phyloP scores from a whole-genome alignment of 129 eudicot species.

The Escallonia rubra region DNA sequence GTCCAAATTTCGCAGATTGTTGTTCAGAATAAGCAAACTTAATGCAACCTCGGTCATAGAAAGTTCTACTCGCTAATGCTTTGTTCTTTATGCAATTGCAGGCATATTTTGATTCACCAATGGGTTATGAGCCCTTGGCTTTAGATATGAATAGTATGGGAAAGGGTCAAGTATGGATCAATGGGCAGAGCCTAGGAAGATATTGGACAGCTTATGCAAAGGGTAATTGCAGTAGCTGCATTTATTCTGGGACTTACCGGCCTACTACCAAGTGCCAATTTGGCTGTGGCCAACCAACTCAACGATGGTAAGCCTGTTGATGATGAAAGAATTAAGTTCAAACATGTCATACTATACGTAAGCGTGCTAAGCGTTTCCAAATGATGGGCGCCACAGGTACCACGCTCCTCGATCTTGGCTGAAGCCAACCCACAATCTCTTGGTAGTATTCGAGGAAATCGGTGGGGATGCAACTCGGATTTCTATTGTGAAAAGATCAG shows the following conservation, averaged over 20 bases:
- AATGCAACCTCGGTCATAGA: too few relatives aligned
- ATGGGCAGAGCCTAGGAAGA: constrained; percentile 88
- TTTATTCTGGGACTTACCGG: constrained; percentile 58
- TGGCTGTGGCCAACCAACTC: constrained; percentile 88
- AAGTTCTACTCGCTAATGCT: neutral
- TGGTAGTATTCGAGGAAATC: constrained; percentile 73
- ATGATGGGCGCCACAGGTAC: constrained; percentile 43
- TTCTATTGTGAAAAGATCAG: constrained; percentile 54
- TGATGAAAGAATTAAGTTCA: neutral
- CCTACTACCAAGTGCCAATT: constrained; percentile 56
- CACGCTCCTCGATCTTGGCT: constrained; percentile 91
- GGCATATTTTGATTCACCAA: constrained; percentile 81
- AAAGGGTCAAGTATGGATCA: constrained; percentile 90
- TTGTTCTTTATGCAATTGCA: constrained; percentile 13
- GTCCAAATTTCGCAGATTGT: too few relatives aligned
- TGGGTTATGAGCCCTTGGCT: constrained; percentile 70
- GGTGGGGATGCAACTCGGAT: constrained; percentile 71
- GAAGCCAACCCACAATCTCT: constrained; percentile 48
- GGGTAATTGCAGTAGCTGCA: constrained; percentile 61
- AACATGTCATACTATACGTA: neutral
- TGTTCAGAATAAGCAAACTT: too few relatives aligned
- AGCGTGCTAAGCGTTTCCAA: neutral
- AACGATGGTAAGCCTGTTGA: constrained; percentile 55
- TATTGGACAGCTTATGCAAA: constrained; percentile 68
- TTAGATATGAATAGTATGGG: constrained; percentile 80